Base-by-base conservation (phyloP, 2,329 filamentous ascomycete species). In the Teratosphaeriaceae sp. region DNA sequence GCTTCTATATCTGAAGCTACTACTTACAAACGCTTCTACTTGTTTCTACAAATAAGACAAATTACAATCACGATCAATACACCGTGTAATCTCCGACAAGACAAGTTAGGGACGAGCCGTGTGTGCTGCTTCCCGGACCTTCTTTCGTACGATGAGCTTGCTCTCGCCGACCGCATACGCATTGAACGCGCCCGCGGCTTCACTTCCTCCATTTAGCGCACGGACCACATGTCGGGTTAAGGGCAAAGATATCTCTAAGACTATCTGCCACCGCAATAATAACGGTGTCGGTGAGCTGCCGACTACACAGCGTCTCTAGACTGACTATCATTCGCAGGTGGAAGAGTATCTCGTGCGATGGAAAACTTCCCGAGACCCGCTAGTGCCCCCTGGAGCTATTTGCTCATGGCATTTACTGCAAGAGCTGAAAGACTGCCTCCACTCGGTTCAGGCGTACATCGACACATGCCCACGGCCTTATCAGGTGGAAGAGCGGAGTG, bases 291-390 rank as follows among this genome's bases (percentile, higher is more conserved):
- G 52, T 48, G 35, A 31, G 12, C 35, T 21, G 27, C 20, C 23
- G 29, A 31, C 29, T 19, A 41, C 31, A 26, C 11, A n/a, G 21
- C 6, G 21, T 23, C 20, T 44, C n/a, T 35, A 38, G 16, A 11
- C n/a, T 18, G 16, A 35, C 18, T 45, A 49, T 9, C 16, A 18
- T 22, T 22, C 16, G 24, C 39, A 64, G 60, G 24, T n/a, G 1
- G 69, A 71, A 41, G 58, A 72, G 26, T 72, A 65, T 40, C 58
- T 73, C 0, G 58, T 72, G 0, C 52, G 54, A 27, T 72, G 70
- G 70, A 56, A 52, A n/a, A 48, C 54, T 1, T 15, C 40, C 2
- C 38, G 44, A 9, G 27, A 24, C 4, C 48, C 45, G 3, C 38
- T 35, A 23, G 27, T 39, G 9, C 51, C 51, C 2, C 44, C 49